Evolutionary conservation across 2,329 filamentous ascomycete species (phyloP), one percentile per base, ranked within the genome.

Genomic region (Epichloe baconii): DNA sequence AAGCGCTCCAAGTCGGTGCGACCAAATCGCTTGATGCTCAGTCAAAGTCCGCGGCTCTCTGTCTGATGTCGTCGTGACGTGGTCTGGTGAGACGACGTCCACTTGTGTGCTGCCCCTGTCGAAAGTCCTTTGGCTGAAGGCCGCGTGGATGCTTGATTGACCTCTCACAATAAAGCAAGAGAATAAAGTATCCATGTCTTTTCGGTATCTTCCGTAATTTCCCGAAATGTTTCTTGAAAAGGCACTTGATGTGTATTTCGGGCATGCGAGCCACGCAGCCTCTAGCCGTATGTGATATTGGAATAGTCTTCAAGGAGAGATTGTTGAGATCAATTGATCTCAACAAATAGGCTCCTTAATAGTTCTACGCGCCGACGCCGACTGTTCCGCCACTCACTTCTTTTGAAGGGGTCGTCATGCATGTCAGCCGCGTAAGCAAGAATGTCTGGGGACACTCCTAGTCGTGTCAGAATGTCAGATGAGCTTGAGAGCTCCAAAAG

Each of bases 1-100:
- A 58, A 59, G 21, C 50, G 47, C 49, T 56, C 54, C 37, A 57
- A 59, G 49, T 58, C 56, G 47, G 51, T 53, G 17, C 53, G 51
- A 21, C 54, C 57, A 41, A 54, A 58, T 36, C 52, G 53, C n/a
- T 54, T 51, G 26, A 59, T 48, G 26, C 42, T 50, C 23, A 57
- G n/a, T 37, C 15, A 37, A n/a, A 48, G 48, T 12, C 51, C 45
- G 17, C 43, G 51, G 19, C 19, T n/a, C 23, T 26, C 23, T 26
- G 23, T 26, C 14, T 14, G 36, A n/a, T 38, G 36, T n/a, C n/a
- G 36, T 14, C 14, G 7, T n/a, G 5, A n/a, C 36, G 36, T n/a
- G 4, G 4, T 38, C 36, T 38, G 14, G 14, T n/a, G 14, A 38
- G 36, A 38, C 36, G 1, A 38, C n/a, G 14, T 38, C 36, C 36